A percentile compares a stretch with the other conserved stretches of the same genome.
Conservation (phyloP, 495 filamentous ascomycete species). For the Talaromyces wortmannii region DNA sequence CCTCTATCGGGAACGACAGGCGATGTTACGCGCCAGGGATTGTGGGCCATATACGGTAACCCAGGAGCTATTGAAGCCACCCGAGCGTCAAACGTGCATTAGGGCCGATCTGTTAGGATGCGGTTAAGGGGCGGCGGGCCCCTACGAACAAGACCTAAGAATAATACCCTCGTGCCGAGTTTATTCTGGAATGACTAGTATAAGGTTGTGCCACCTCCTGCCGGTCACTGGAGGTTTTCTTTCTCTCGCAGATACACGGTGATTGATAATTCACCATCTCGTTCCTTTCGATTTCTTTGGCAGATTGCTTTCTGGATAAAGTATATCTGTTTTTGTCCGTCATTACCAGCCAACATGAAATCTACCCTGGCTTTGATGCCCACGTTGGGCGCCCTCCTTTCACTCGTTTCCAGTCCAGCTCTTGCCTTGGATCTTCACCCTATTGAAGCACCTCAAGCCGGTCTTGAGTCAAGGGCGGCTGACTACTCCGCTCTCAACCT, state of each 20-base stretch:
- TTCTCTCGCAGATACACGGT: background rate
- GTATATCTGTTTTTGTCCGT: background rate
- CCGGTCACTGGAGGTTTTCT: background rate
- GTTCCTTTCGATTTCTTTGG: background rate
- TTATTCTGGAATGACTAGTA: background rate
- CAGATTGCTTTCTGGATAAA: background rate
- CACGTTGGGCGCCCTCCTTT: background rate
- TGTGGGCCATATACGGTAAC: background rate
- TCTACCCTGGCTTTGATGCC: background rate
- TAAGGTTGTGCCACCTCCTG: background rate
- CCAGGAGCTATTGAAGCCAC: background rate
- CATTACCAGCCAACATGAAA: background rate
- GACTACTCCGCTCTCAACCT: constrained; percentile 5
- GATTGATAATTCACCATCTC: background rate
- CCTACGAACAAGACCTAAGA: background rate
- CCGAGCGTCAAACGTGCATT: background rate
- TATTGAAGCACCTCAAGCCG: background rate
- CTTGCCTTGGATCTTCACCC: background rate
- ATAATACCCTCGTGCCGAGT: background rate
- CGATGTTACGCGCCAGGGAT: too few relatives aligned
- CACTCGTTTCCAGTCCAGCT: background rate
- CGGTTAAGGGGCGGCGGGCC: background rate
- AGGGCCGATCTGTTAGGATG: background rate
- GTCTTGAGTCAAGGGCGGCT: background rate
- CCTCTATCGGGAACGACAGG: too few relatives aligned